These are phyloP conservation scores for Ustilago tritici DNA, from an alignment of 1,284 basidiomycete species.

Conservation along the genomic window DNA sequence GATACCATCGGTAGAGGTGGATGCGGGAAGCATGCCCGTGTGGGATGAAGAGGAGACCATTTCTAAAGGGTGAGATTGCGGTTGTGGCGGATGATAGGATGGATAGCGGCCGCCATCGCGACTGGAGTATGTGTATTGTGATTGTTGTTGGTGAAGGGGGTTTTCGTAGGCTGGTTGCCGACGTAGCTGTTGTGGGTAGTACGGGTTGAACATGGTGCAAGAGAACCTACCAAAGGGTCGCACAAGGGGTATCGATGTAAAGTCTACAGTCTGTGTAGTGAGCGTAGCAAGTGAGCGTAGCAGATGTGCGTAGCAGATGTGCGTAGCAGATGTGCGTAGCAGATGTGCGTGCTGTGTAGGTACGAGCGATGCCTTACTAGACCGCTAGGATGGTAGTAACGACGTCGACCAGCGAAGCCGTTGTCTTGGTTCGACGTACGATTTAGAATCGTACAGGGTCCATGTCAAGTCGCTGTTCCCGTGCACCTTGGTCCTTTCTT, in stretches of 20 bases:
- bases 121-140: not conserved
- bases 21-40: constrained; percentile 13
- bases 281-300: not conserved
- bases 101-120: constrained; percentile 9
- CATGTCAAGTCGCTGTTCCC: not conserved
- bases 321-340: too few relatives aligned
- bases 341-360: not conserved
- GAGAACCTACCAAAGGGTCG: not conserved
- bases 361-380: not conserved
- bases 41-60: constrained; percentile 17
- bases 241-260: not conserved
- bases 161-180: constrained; percentile 29
- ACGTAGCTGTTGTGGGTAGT: constrained; percentile 33
- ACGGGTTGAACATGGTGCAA: constrained; percentile 39
- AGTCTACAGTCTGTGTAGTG: not conserved
- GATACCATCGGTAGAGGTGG: constrained; percentile 17
- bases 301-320: not conserved
- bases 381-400: not conserved
- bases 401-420: not conserved
- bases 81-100: not conserved
- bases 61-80: not conserved
- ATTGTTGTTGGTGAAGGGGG: constrained; percentile 12
- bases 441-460: not conserved
- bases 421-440: not conserved
- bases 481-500: not conserved